A percentile compares a stretch with the other conserved stretches of the same genome.
phyloP scores from a whole-genome alignment of 2,329 filamentous ascomycete species.

The Fusarium irregulare region DNA sequence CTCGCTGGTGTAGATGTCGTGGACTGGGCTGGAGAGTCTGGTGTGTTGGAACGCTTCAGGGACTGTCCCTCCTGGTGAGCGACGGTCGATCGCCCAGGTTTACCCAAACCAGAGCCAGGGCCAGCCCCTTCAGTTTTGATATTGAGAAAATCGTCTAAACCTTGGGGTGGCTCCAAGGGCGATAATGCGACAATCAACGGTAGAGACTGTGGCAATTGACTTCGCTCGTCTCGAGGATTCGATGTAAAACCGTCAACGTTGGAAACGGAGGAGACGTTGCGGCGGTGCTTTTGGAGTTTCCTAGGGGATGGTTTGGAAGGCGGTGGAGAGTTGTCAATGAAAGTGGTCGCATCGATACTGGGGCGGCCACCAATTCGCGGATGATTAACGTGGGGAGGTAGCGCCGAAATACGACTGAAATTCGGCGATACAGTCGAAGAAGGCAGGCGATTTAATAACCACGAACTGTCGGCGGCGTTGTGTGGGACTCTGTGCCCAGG shows the following conservation, averaged over 20 bases:
- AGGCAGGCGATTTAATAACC: conserved; percentile 65
- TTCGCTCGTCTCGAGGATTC: conserved; percentile 22
- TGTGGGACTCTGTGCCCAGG: conserved; percentile 43
- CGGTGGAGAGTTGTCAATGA: conserved; percentile 48
- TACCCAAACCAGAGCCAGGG: conserved; percentile 45
- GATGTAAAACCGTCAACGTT: conserved; percentile 21
- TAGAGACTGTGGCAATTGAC: conserved; percentile 34
- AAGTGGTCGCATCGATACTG: conserved; percentile 57
- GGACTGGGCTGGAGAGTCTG: conserved; percentile 29
- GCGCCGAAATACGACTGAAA: conserved; percentile 55
- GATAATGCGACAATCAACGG: conserved; percentile 44
- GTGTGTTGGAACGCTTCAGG: conserved; percentile 33
- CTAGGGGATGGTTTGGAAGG: conserved; percentile 49
- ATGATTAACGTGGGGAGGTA: conserved; percentile 48
- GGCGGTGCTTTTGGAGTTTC: conserved; percentile 54
- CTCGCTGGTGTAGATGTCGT: conserved; percentile 34
- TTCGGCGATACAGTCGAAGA: conserved; percentile 59
- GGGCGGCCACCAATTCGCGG: conserved; percentile 55
- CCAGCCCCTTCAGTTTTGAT: conserved; percentile 43
- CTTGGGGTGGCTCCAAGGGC: conserved; percentile 40
- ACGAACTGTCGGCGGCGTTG: conserved; percentile 56
- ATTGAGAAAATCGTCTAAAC: conserved; percentile 39
- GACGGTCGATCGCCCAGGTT: conserved; percentile 40
- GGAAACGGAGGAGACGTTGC: conserved; percentile 44
- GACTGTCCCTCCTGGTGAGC: conserved; percentile 47